Evolutionary conservation across 352 stramenopile genomes (phyloP).

Genomic region (Aphanomyces cochlioides): DNA sequence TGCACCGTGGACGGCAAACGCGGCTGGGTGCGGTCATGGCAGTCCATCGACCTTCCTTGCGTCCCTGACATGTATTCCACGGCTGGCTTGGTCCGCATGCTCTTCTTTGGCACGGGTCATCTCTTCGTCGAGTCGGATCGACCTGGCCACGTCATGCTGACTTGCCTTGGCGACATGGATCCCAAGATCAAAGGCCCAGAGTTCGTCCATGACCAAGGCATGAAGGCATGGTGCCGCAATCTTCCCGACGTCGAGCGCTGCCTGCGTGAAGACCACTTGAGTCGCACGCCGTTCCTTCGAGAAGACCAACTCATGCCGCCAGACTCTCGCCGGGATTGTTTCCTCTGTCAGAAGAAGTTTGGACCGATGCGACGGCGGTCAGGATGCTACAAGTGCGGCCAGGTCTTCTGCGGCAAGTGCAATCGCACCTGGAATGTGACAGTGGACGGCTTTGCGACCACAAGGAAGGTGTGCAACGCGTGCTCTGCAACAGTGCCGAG

Average conservation of each 20-base stretch:
- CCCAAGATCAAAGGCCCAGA: neutral
- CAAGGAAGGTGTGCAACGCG: too few species aligned
- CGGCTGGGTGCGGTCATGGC: neutral
- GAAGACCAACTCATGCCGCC: neutral
- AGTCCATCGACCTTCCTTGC: neutral
- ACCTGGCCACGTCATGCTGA: neutral
- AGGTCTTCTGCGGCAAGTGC: neutral
- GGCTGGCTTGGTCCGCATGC: neutral
- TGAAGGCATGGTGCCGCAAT: neutral
- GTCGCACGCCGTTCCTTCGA: neutral
- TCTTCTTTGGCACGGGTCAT: neutral
- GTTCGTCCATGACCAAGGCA: neutral
- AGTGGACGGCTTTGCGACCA: neutral
- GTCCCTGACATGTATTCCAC: neutral
- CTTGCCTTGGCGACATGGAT: neutral
- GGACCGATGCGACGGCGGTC: neutral
- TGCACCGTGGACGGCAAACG: neutral
- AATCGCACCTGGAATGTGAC: neutral
- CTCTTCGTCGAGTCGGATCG: neutral
- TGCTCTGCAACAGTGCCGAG: too few species aligned
- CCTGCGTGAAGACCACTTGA: neutral
- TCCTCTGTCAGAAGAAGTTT: conserved; percentile 12
- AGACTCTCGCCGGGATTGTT: neutral
- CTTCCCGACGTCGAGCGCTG: neutral
- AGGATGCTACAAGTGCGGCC: conserved; percentile 2